Evolutionary conservation across 345 rosid species (phyloP).

Genomic region (Cardiospermum halicacabum): DNA sequence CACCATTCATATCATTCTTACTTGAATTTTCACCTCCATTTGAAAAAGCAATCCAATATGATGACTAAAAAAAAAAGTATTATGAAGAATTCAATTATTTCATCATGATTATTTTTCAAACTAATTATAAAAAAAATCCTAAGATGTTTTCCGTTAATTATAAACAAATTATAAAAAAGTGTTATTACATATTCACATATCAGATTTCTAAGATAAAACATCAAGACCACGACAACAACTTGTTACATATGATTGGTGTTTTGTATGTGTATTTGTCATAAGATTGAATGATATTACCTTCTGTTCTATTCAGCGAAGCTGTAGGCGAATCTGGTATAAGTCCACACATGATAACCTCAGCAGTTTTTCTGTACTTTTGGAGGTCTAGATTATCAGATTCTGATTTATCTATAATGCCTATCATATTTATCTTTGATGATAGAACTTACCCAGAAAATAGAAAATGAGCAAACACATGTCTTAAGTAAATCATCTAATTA

Average conservation of each 20-base stretch:
- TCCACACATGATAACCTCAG: conserved; percentile 73
- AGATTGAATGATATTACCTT: conserved; percentile 35
- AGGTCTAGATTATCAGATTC: conserved; percentile 41
- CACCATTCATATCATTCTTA: too few relatives aligned
- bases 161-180: too few relatives aligned
- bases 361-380: conserved; percentile 57
- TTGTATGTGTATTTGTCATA: too few relatives aligned
- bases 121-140: too few relatives aligned
- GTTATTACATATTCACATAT: neutral
- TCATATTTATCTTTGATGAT: conserved; percentile 55
- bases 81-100: too few relatives aligned
- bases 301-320: conserved; percentile 69
- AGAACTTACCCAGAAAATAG: conserved; percentile 45
- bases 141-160: too few relatives aligned
- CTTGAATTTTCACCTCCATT: too few relatives aligned
- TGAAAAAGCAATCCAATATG: too few relatives aligned
- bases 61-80: too few relatives aligned
- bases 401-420: conserved; percentile 38
- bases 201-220: neutral
- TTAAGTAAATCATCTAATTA: neutral
- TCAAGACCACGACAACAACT: neutral
- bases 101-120: too few relatives aligned
- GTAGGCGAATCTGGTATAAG: conserved; percentile 78
- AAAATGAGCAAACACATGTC: neutral
- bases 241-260: too few relatives aligned